A percentile compares a stretch with the other conserved stretches of the same genome.
Evolutionary conservation across 768 basidiomycete genomes (phyloP).

Genomic region (Lactarius vividus): DNA sequence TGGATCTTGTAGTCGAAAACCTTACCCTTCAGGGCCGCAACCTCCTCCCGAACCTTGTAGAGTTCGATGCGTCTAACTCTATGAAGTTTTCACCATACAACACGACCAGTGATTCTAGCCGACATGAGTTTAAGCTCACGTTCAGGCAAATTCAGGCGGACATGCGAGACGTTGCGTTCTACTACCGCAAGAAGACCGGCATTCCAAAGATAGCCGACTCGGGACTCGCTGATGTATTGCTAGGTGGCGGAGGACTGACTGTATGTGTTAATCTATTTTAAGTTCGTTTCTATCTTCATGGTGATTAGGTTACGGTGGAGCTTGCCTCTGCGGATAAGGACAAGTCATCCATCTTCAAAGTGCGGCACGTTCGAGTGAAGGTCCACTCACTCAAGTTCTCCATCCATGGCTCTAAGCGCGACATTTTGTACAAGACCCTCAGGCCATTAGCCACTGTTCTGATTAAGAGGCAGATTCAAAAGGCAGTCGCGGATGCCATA

Average conservation of each 20-base stretch:
- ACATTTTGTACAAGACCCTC: constrained; percentile 81
- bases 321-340: constrained; percentile 64
- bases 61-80: constrained; percentile 75
- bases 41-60: constrained; percentile 78
- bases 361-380: constrained; percentile 70
- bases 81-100: constrained; percentile 83
- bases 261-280: constrained; percentile 37
- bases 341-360: constrained; percentile 66
- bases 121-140: constrained; percentile 72
- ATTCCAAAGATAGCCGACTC: constrained; percentile 78
- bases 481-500: constrained; percentile 63
- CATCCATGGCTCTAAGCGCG: constrained; percentile 90
- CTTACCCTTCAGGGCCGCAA: constrained; percentile 85
- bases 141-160: constrained; percentile 89
- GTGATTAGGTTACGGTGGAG: constrained; percentile 50
- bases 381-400: constrained; percentile 86
- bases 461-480: constrained; percentile 74
- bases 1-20: constrained; percentile 94
- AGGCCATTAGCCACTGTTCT: constrained; percentile 75
- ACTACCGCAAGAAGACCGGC: constrained; percentile 82
- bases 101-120: constrained; percentile 49
- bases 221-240: constrained; percentile 79
- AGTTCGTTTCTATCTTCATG: neutral
- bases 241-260: constrained; percentile 80
- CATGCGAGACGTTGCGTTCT: constrained; percentile 91